phyloP scores from a whole-genome alignment of 495 filamentous ascomycete genomes.

The Neurospora tetrasperma region DNA sequence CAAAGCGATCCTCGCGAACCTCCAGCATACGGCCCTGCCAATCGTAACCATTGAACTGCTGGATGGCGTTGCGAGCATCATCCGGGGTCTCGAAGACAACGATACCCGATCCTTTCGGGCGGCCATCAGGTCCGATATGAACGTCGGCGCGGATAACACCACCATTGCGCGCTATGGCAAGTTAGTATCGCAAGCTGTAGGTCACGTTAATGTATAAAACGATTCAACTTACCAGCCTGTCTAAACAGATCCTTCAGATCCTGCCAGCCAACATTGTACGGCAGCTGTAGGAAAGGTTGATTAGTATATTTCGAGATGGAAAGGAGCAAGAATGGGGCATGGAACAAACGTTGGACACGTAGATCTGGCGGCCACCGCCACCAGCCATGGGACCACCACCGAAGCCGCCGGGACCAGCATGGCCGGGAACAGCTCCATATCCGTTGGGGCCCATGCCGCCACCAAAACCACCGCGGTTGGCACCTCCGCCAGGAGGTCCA shows the following conservation, averaged over 20 bases:
- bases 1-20: constrained; percentile 94
- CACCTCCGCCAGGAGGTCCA: constrained; percentile 48
- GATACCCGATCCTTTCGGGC: constrained; percentile 91
- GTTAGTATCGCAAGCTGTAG: constrained; percentile 1
- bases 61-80: constrained; percentile 89
- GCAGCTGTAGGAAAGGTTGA: constrained; percentile 53
- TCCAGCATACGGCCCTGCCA: constrained; percentile 93
- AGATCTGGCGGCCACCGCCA: constrained; percentile 70
- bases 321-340: constrained; percentile 21
- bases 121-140: constrained; percentile 81
- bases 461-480: constrained; percentile 52
- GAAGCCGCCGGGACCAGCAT: constrained; percentile 29
- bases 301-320: constrained; percentile 21
- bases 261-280: constrained; percentile 97
- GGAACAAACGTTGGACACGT: constrained; percentile 91
- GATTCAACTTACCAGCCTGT: constrained; percentile 71
- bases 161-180: constrained; percentile 49
- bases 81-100: constrained; percentile 92
- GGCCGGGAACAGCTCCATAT: constrained; percentile 34
- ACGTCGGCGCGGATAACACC: constrained; percentile 92
- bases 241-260: constrained; percentile 98
- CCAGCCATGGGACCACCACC: constrained; percentile 35
- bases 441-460: constrained; percentile 36
- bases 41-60: constrained; percentile 96
- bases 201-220: not conserved